Conservation (phyloP, 2,329 filamentous ascomycete species). For the Fusarium sororula region DNA sequence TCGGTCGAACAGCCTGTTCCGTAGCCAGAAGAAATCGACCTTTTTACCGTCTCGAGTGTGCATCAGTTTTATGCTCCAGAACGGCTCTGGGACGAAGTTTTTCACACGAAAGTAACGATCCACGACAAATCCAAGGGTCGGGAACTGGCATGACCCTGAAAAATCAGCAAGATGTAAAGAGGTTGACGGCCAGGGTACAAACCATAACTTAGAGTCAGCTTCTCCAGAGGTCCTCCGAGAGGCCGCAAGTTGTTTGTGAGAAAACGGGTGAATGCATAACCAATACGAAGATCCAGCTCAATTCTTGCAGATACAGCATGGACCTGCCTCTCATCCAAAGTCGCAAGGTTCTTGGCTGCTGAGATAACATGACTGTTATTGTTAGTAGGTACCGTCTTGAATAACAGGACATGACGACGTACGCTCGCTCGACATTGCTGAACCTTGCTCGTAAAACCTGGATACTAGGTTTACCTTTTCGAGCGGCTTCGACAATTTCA, state of each 20-base stretch:
- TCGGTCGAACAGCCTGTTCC: conserved; percentile 87
- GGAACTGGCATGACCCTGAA: conserved; percentile 90
- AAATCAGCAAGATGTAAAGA: conserved; percentile 2
- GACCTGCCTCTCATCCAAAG: conserved; percentile 85
- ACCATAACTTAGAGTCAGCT: conserved; percentile 84
- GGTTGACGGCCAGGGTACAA: conserved; percentile 15
- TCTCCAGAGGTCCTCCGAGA: conserved; percentile 72
- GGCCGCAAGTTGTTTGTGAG: conserved; percentile 80
- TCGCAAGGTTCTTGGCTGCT: conserved; percentile 79
- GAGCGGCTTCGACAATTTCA: conserved; percentile 86
- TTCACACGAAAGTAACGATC: conserved; percentile 94
- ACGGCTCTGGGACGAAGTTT: conserved; percentile 90
- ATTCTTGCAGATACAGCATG: conserved; percentile 89
- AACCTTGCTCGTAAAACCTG: conserved; percentile 88
- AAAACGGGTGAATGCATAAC: conserved; percentile 90
- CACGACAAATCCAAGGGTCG: conserved; percentile 95
- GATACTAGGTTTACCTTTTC: conserved; percentile 75
- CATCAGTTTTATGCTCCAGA: conserved; percentile 90
- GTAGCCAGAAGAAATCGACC: conserved; percentile 85
- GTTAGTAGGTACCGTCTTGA: background rate
- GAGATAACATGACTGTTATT: conserved; percentile 78
- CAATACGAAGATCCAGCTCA: conserved; percentile 91
- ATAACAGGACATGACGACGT: conserved; percentile 45
- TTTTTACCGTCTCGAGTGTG: conserved; percentile 80
- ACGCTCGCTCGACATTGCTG: conserved; percentile 95